Base-by-base conservation (phyloP, 2,329 filamentous ascomycete species). In the Thelonectria blattea region DNA sequence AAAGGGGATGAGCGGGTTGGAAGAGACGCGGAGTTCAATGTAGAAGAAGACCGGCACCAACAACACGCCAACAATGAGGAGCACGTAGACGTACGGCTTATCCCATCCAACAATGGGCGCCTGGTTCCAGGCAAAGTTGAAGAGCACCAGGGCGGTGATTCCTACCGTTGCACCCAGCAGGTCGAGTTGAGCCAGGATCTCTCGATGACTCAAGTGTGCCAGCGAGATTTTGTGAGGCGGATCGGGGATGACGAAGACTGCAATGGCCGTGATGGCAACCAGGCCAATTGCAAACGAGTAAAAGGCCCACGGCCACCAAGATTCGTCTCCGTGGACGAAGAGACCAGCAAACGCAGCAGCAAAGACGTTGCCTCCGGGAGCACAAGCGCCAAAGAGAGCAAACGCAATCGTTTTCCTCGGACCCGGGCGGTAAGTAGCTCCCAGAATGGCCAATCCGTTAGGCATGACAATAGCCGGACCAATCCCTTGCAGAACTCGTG, bases 71-170 rank as follows among this genome's bases (percentile, higher is more conserved):
- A 88, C 61, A 39, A 89, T 81, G 0, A 91, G 76, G 1, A 84
- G 74, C 0, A 83, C 75, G 60, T 84, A 83, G n/a, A 87, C 78
- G 56, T 86, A 86, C 0, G 84, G 76, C 7, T 79, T 76, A 1
- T 74, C 65, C 88, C 88, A 90, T 2, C 86, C 85, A 2, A 80
- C 83, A 0, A 85, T 77, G 0, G 85, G 81, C 0, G 84, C 87
- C 68, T 90, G 86, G 60, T 88, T 90, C 85, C 86, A 89, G 0
- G 87, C 84, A 65, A 90, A 85, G 70, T 89, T 89, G 74, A 90
- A 80, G 17, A 91, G 76, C 0, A 88, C 78, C 22, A 91, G 75
- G 0, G 81, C 82, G 0, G 78, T 75, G 17, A 89, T 78, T 1
- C 87, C 87, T 1, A 75, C 67, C 1, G 74, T 32, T 0, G 75